phyloP scores from a whole-genome alignment of 805 yeast species.

The Lipomyces orientalis region DNA sequence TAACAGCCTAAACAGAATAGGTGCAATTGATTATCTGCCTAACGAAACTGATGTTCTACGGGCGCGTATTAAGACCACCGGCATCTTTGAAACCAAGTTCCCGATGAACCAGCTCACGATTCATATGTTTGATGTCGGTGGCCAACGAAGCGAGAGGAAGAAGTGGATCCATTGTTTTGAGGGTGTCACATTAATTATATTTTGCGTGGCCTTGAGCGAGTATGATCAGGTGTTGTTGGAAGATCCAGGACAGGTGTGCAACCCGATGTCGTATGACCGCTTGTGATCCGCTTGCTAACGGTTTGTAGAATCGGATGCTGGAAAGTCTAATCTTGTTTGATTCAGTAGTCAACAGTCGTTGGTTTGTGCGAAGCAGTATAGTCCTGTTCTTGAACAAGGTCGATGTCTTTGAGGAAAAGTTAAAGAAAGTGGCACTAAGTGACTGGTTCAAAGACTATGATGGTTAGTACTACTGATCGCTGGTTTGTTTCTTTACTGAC shows the following conservation, averaged over 20 bases:
- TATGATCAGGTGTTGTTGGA: constrained; percentile 87
- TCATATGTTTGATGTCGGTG: constrained; percentile 86
- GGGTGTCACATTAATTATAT: constrained; percentile 85
- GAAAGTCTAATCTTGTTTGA: constrained; percentile 86
- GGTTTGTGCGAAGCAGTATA: constrained; percentile 88
- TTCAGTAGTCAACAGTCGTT: constrained; percentile 86
- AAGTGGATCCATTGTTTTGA: constrained; percentile 98
- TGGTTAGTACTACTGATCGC: constrained; percentile 18
- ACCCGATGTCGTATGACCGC: neutral
- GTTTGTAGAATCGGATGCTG: constrained; percentile 66
- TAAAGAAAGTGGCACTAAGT: constrained; percentile 80
- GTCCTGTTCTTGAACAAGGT: constrained; percentile 88
- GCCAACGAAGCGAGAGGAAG: constrained; percentile 92
- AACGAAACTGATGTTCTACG: constrained; percentile 77
- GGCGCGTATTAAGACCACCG: constrained; percentile 90
- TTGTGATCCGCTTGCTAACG: neutral
- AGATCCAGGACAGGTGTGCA: constrained; percentile 58
- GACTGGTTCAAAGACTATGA: constrained; percentile 82
- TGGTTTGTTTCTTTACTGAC: neutral
- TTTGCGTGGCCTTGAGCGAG: constrained; percentile 89
- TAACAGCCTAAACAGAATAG: constrained; percentile 66
- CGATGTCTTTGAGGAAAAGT: constrained; percentile 85
- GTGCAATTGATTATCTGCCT: constrained; percentile 68
- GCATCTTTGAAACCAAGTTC: constrained; percentile 83
- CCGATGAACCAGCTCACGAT: constrained; percentile 70